Evolutionary conservation across 306 rosid genomes (phyloP), one percentile per base, ranked within the genome.

Genomic region (apple (Malus domestica)): DNA sequence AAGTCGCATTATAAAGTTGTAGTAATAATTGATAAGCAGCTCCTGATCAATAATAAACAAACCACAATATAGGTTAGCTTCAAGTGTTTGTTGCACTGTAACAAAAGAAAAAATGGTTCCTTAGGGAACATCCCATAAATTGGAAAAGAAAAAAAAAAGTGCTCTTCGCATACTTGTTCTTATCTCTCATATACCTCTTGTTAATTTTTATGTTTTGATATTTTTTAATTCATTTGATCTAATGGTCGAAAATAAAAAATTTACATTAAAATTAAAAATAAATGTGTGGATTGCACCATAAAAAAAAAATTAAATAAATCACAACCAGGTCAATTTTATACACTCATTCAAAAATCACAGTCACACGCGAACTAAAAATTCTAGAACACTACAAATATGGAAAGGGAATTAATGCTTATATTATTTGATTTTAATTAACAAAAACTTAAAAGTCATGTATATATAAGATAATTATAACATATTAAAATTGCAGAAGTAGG

Each of bases 201-300:
- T 46, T 14, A 46, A 1, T 5, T 14, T 35, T 35, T 33, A 0
- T 33, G 1, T 33, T 46, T 46, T 14, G 1, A 46, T 45, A 1
- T 4, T 46, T 0, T 46, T 46, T 13, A 13, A 46, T 46, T 14
- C 6, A 46, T 14, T 13, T 0, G 0, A 13, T 38, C 2, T 38
- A 7, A 38, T 0, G 0, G 0, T 4, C 0, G 2, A 49, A 49
- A 49, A 49, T 14, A 15, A 49, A 49, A 49, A 49, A 49, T 49
- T 1, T 49, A 0, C 1, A 7, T 15, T 14, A 0, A 4, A 49
- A 0, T 0, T 14, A 4, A 14, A 49, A 14, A 49, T 4, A 49
- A 0, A 14, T 14, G 0, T 49, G 1, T 14, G 54, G 0, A 49
- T 15, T 4, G 0, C 52, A 46, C 6, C 0, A 14, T 13, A 49